These are phyloP conservation scores for Daedalea quercina DNA, from an alignment of 768 basidiomycete species.

Conservation along the genomic window DNA sequence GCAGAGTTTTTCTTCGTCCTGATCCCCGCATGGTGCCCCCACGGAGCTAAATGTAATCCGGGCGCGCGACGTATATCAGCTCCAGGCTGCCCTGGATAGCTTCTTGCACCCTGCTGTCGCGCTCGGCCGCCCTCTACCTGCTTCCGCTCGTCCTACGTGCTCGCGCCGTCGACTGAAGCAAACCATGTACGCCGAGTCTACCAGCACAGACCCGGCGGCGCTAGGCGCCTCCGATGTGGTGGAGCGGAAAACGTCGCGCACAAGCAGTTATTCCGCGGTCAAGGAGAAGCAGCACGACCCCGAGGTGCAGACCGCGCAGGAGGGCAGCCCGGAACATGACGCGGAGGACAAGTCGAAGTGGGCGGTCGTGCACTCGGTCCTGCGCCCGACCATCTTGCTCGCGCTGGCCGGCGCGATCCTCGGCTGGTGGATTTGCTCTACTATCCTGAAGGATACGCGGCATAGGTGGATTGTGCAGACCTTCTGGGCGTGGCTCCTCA, in stretches of 20 bases:
- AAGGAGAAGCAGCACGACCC: conserved; percentile 21
- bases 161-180: neutral
- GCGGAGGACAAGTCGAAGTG: conserved; percentile 13
- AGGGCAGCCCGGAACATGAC: conserved; percentile 7
- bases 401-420: conserved; percentile 56
- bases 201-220: neutral
- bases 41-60: neutral
- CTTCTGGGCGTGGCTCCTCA: conserved; percentile 77
- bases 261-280: conserved; percentile 13
- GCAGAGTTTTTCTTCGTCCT: neutral
- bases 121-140: conserved; percentile 10
- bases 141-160: neutral
- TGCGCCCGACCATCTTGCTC: conserved; percentile 35
- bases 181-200: neutral
- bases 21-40: conserved; percentile 12
- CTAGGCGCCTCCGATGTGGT: neutral
- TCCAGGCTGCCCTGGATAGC: neutral
- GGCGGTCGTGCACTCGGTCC: conserved; percentile 8
- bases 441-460: conserved; percentile 58
- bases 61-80: neutral
- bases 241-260: conserved; percentile 19
- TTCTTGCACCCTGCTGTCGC: conserved; percentile 1
- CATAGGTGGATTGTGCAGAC: conserved; percentile 82
- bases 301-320: conserved; percentile 13
- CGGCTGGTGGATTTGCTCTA: conserved; percentile 84